phyloP scores from a whole-genome alignment of 2,329 filamentous ascomycete species.

The Colletotrichum sp. region DNA sequence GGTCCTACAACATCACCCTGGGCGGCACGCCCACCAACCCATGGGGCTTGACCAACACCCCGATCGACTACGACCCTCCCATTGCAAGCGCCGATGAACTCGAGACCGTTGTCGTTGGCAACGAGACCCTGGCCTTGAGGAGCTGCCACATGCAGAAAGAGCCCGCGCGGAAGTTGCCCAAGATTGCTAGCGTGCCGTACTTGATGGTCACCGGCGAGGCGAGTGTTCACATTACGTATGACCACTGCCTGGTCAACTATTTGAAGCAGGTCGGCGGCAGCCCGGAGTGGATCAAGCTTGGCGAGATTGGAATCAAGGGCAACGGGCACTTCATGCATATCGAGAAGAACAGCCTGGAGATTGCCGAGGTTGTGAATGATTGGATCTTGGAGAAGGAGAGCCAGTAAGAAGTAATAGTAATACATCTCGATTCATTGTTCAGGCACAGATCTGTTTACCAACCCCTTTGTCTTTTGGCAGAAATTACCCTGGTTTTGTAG shows the following conservation, averaged over 20 bases:
- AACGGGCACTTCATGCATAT: slow-evolving; percentile 63
- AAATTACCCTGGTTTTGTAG: too few species aligned
- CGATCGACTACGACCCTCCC: slow-evolving; percentile 46
- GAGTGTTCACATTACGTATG: slow-evolving; percentile 58
- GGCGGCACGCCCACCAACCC: slow-evolving; percentile 25
- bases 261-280: slow-evolving; percentile 56
- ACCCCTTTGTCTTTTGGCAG: too few species aligned
- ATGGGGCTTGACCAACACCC: slow-evolving; percentile 47
- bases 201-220: slow-evolving; percentile 57
- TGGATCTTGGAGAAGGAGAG: slow-evolving; percentile 36
- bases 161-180: slow-evolving; percentile 43
- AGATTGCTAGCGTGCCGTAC: slow-evolving; percentile 52
- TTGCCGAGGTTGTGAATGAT: slow-evolving; percentile 40
- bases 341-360: slow-evolving; percentile 53
- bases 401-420: not conserved
- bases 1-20: slow-evolving; percentile 20
- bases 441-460: too few species aligned
- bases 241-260: slow-evolving; percentile 59
- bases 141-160: slow-evolving; percentile 16
- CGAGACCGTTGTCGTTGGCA: slow-evolving; percentile 13
- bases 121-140: not conserved
- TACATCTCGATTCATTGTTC: not conserved
- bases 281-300: slow-evolving; percentile 49
- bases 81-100: slow-evolving; percentile 3
- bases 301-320: slow-evolving; percentile 47